Evolutionary conservation across 1,139 yeast genomes (phyloP), one percentile per base, ranked within the genome.

Genomic region (Ogataea hybrid): DNA sequence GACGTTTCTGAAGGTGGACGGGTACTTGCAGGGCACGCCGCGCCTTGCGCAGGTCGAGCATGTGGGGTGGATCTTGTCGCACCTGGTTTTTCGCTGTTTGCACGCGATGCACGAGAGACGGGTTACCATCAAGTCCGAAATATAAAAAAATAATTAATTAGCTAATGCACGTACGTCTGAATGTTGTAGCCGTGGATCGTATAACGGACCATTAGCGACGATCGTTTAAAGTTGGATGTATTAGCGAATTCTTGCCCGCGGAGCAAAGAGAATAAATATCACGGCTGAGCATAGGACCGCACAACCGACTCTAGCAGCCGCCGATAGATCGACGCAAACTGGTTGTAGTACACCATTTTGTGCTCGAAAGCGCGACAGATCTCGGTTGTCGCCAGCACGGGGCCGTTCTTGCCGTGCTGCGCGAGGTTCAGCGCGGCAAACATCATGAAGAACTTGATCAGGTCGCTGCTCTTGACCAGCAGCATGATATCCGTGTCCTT

Each of bases 401-500:
- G 41, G 2, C n/a, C 7, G 22, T 22, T n/a, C 9, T 34, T 32
- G 10, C 32, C 20, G 20, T 33, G 38, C 17, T 39, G 39, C 18
- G 42, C 42, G 11, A 43, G 28, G 18, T 30, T 25, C 29, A 47
- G 27, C 11, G 49, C 39, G 1, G 50, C 25, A 21, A 43, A 43
- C 15, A 46, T 33, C 12, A 39, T 22, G 35, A 41, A 21, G 22
- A 47, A 47, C 27, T 42, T 46, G 25, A 40, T 31, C 21, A 36
- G 10, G 29, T 47, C 51, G 37, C 39, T 37, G 38, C 48, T 23
- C 18, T 15, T 25, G n/a, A 44, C 11, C 18, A 47, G 29, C 18
- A 36, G 40, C 8, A 7, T 27, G 4, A 35, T 30, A 15, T 41
- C 37, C 9, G 41, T 25, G 12, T 25, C 28, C 12, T 21, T 22